A percentile compares a stretch with the other conserved stretches of the same genome.
Evolutionary conservation across 805 yeast species (phyloP).

Genomic region (Wickerhamiella australiensis): DNA sequence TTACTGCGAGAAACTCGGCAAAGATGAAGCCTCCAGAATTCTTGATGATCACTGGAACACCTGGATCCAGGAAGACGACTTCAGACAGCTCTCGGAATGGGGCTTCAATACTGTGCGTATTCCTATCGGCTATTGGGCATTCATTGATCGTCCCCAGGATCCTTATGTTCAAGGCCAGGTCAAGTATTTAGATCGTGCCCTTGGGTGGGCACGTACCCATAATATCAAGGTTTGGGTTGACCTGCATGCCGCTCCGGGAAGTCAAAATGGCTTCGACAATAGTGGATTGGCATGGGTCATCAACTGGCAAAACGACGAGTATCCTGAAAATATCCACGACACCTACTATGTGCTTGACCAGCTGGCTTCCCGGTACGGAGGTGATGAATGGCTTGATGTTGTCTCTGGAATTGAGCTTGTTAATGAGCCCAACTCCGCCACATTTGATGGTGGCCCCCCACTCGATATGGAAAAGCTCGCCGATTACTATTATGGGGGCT

Average conservation of each 20-base stretch:
- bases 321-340: constrained; percentile 24
- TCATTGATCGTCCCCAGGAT: constrained; percentile 44
- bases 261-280: constrained; percentile 89
- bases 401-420: constrained; percentile 70
- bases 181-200: constrained; percentile 55
- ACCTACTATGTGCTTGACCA: constrained; percentile 38
- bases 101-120: constrained; percentile 63
- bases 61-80: constrained; percentile 62
- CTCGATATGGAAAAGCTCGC: constrained; percentile 46
- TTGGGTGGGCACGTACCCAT: constrained; percentile 54
- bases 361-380: constrained; percentile 54
- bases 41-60: constrained; percentile 61
- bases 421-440: constrained; percentile 71
- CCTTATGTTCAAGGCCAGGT: constrained; percentile 79
- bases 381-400: constrained; percentile 45
- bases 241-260: constrained; percentile 89
- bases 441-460: constrained; percentile 22
- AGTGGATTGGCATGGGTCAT: constrained; percentile 61
- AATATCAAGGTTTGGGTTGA: constrained; percentile 74
- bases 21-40: constrained; percentile 38
- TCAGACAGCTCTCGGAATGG: constrained; percentile 36
- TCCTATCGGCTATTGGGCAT: constrained; percentile 93
- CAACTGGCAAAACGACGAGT: constrained; percentile 16
- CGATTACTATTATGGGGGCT: constrained; percentile 47
- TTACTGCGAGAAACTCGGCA: constrained; percentile 46